Percentiles rank a stretch among this genome's conserved stretches.
phyloP scores from a whole-genome alignment of 306 rosid species.

The Ziziphus jujuba region DNA sequence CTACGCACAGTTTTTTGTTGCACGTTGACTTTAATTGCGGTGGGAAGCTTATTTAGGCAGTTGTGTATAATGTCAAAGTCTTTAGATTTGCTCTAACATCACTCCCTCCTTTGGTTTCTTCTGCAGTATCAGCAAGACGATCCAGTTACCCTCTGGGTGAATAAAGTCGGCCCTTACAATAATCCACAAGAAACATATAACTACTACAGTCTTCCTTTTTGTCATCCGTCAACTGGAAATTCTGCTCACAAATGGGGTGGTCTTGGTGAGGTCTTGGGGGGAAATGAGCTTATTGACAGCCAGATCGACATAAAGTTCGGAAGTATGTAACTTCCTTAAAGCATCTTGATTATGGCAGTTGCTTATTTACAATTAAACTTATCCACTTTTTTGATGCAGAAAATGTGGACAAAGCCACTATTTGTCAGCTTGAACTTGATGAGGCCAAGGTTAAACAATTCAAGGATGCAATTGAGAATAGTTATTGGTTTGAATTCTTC shows the following conservation, averaged over 20 bases:
- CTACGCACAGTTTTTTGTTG: neutral
- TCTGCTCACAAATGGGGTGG: constrained; percentile 98
- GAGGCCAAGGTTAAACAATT: constrained; percentile 73
- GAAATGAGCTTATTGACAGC: constrained; percentile 95
- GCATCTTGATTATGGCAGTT: constrained; percentile 17
- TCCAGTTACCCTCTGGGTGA: constrained; percentile 85
- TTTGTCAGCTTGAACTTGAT: constrained; percentile 62
- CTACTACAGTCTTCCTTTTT: constrained; percentile 91
- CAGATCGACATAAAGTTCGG: constrained; percentile 69
- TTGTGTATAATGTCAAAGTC: too few relatives aligned
- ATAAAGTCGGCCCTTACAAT: constrained; percentile 97
- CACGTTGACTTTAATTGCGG: neutral
- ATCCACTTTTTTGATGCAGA: constrained; percentile 39
- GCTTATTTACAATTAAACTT: constrained; percentile 16
- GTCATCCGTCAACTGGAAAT: constrained; percentile 50
- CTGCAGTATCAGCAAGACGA: constrained; percentile 77
- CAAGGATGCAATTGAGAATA: constrained; percentile 90
- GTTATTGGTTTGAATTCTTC: constrained; percentile 96
- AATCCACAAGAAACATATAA: constrained; percentile 99
- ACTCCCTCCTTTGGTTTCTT: neutral
- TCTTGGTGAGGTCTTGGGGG: constrained; percentile 97
- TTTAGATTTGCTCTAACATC: too few relatives aligned
- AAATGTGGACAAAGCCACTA: constrained; percentile 67
- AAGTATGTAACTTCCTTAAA: constrained; percentile 44
- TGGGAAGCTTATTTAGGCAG: neutral